phyloP scores from a whole-genome alignment of 352 stramenopile genomes.

The Globisporangium orthogonon region DNA sequence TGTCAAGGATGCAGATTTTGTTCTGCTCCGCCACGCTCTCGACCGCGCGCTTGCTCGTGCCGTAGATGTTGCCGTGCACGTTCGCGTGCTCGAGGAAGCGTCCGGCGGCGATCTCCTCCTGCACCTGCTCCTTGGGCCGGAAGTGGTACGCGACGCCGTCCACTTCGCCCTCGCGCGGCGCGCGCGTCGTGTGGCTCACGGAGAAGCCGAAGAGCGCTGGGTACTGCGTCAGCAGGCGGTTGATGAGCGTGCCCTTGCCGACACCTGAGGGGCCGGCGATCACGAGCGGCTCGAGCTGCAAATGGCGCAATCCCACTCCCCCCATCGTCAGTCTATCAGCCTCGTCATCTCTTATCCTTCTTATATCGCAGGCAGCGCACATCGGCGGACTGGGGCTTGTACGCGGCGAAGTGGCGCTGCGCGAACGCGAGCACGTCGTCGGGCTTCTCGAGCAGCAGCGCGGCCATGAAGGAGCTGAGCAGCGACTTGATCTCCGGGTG shows the following conservation, averaged over 20 bases:
- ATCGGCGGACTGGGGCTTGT: slow-evolving; percentile 43
- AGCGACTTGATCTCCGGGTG: slow-evolving; percentile 89
- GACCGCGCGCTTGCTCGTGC: slow-evolving; percentile 92
- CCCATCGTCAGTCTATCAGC: background rate
- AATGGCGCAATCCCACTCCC: background rate
- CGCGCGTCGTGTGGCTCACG: slow-evolving; percentile 96
- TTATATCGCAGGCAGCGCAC: slow-evolving; percentile 10
- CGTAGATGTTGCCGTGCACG: slow-evolving; percentile 98
- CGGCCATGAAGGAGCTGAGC: slow-evolving; percentile 82
- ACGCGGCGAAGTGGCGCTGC: slow-evolving; percentile 70
- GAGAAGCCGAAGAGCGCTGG: slow-evolving; percentile 92
- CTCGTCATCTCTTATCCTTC: too few species aligned
- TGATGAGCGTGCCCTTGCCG: slow-evolving; percentile 96
- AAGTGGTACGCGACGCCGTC: slow-evolving; percentile 98
- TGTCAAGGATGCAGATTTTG: slow-evolving; percentile 99
- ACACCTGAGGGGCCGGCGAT: slow-evolving; percentile 89
- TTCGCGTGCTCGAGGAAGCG: slow-evolving; percentile 97
- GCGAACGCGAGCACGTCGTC: slow-evolving; percentile 78
- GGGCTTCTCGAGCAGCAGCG: slow-evolving; percentile 85
- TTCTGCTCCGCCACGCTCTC: slow-evolving; percentile 88
- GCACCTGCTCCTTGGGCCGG: slow-evolving; percentile 88
- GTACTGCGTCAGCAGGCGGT: slow-evolving; percentile 83
- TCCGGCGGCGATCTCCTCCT: slow-evolving; percentile 91
- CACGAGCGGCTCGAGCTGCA: slow-evolving; percentile 77
- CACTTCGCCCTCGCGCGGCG: slow-evolving; percentile 90